Base-by-base conservation (phyloP, 129 eudicot species). In the Silybum marianum region DNA sequence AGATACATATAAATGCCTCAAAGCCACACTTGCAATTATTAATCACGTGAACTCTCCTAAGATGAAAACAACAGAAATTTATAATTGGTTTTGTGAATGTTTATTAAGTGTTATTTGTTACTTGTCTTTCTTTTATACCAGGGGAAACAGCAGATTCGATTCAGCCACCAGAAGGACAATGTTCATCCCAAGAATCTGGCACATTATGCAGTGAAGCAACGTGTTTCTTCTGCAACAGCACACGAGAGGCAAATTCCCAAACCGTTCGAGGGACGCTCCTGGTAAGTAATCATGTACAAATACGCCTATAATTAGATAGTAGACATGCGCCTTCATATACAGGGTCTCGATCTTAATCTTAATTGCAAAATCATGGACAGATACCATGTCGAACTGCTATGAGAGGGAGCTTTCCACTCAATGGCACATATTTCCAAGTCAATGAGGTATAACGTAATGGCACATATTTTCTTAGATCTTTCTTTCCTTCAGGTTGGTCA, bases 401-500 rank as follows among this genome's bases (percentile, higher is more conserved):
- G 91, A 89, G 99, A 86, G 97, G 97, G 71, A 89, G 90, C 77
- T 95, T 95, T 87, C 97, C 99, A 60, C 91, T 95, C 14, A 95
- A 95, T 76, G 99, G 97, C 71, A 95, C 99, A 65, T 95, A 95
- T 83, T 95, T 92, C 80, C 99, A 95, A 87, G 97, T 95, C 25
- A 95, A 95, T 71, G 99, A 95, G 97, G 99, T 95, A 88, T 67
- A 46, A n/a, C 63, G 68, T 67, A 70, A 76, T 75, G 76, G n/a
- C n/a, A n/a, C n/a, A n/a, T 44, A 30, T 67, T 77, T 72, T 66
- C 39, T 42, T 38, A 67, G 63, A 13, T 30, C 30, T 40, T 66
- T 42, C 39, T 9, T 30, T 74, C n/a, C 14, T 30, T 67, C 9
- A 25, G 18, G 48, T 42, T 23, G 21, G 46, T 24, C 16, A 40